Evolutionary conservation across 306 rosid species (phyloP), one percentile per base, ranked within the genome.

Genomic region (Inga oerstediana): DNA sequence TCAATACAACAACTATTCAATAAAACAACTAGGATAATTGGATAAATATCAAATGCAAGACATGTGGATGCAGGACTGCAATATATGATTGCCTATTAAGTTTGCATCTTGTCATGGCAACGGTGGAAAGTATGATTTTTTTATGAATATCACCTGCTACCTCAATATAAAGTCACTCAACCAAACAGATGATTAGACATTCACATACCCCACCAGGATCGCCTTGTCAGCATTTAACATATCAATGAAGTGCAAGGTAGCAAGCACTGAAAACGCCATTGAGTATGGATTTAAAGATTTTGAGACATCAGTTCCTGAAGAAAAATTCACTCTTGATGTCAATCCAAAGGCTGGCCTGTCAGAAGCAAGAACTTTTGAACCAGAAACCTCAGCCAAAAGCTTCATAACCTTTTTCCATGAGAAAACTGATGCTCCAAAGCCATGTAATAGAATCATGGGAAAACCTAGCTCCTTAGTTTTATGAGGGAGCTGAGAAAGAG

Each of bases 301-400:
- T 16, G 82, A 3, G 49, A 88, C 90, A 78, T 75, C 86, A 14
- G 59, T 78, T 67, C 80, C 90, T 13, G 89, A 85, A 74, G 92
- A 54, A 76, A 80, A 73, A 64, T 86, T 80, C 12, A 85, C 85
- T 83, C 99, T 91, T 11, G 99, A 90, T 45, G 98, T 95, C 90
- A 95, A 86, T 61, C 99, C 99, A 86, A 95, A 95, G 22, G 99
- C 99, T 3, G 99, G 99, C 85, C 99, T 87, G 86, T 95, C 99
- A 89, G 93, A 95, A 81, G 99, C 99, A 67, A 95, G 89, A 84
- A 92, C 92, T 81, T 90, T 95, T 24, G 98, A 90, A 77, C 97
- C 91, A 54, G 85, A 54, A 59, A 83, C 80, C 81, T 86, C 92
- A 45, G 96, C 94, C 86, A 95, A 89, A 54, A 89, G 92, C 93